Percentiles rank a stretch among this genome's conserved stretches.
Conservation (phyloP, 352 stramenopile species). For the Phytopythium montanum region DNA sequence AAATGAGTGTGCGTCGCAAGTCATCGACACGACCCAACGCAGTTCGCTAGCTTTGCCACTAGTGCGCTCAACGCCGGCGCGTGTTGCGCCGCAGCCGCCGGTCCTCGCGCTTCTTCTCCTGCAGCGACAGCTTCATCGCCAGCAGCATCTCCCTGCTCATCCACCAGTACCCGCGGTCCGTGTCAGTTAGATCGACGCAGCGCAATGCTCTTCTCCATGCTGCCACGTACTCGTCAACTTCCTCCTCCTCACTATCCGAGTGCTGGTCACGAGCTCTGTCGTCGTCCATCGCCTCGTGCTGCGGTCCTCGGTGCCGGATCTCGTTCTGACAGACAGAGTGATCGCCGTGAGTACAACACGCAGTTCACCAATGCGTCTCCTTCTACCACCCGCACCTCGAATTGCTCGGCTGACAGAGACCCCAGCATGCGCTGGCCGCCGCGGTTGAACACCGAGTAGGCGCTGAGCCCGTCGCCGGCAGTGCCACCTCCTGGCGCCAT, state of each 20-base stretch:
- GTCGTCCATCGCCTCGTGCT: slow-evolving; percentile 12
- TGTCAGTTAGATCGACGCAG: not conserved
- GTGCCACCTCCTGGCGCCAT: slow-evolving; percentile 8
- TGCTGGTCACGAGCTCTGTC: slow-evolving; percentile 5
- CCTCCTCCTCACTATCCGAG: slow-evolving; percentile 19
- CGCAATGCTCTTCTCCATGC: not conserved
- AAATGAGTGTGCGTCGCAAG: not conserved
- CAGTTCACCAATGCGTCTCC: too few relatives aligned
- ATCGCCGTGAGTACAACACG: too few relatives aligned
- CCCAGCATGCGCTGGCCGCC: slow-evolving; percentile 66
- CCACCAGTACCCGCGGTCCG: slow-evolving; percentile 7
- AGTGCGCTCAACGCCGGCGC: slow-evolving; percentile 26
- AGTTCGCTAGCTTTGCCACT: not conserved
- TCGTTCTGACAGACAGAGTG: slow-evolving; percentile 49
- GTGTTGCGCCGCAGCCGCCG: slow-evolving; percentile 35
- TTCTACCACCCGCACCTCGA: slow-evolving; percentile 59
- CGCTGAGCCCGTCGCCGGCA: slow-evolving; percentile 38
- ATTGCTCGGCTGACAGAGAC: slow-evolving; percentile 78
- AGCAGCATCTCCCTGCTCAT: slow-evolving; percentile 41
- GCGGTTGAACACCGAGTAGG: slow-evolving; percentile 84
- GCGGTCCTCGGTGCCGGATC: slow-evolving; percentile 53
- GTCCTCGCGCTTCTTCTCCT: slow-evolving; percentile 66
- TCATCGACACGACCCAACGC: not conserved
- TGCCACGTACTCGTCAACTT: slow-evolving; percentile 48
- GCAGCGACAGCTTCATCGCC: slow-evolving; percentile 49